phyloP scores from a whole-genome alignment of 129 eudicot species.

The Ambrosia trifida region DNA sequence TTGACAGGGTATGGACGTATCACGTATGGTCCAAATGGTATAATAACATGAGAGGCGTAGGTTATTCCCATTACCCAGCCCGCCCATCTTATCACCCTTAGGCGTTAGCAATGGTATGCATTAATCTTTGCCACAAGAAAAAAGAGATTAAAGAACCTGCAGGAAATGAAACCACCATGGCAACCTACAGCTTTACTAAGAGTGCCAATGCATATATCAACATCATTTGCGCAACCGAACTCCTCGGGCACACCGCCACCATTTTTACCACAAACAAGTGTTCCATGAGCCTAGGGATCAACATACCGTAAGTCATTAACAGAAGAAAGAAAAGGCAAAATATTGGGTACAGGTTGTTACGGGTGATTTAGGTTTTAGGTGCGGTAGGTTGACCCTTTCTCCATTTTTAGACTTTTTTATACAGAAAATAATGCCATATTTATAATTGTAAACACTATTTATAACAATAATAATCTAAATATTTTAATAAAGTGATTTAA shows the following conservation, averaged over 20 bases:
- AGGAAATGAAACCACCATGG: conserved; percentile 98
- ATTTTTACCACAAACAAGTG: conserved; percentile 88
- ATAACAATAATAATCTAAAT: neutral
- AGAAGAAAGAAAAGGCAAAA: neutral
- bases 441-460: neutral
- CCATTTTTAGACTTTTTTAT: neutral
- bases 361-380: neutral
- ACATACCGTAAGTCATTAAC: neutral
- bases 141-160: conserved; percentile 62
- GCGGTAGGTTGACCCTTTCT: conserved; percentile 4
- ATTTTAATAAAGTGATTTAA: neutral
- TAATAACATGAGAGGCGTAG: too few species aligned
- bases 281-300: conserved; percentile 86
- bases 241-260: conserved; percentile 96
- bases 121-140: neutral
- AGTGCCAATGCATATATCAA: conserved; percentile 95
- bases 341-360: neutral
- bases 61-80: conserved; percentile 16
- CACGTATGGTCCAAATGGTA: too few species aligned
- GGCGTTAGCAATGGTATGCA: neutral
- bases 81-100: conserved; percentile 3
- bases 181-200: conserved; percentile 99
- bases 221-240: conserved; percentile 80
- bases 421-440: neutral
- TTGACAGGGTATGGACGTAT: too few species aligned